Conservation (phyloP, 2,329 filamentous ascomycete genomes). For the Penicillium expansum region DNA sequence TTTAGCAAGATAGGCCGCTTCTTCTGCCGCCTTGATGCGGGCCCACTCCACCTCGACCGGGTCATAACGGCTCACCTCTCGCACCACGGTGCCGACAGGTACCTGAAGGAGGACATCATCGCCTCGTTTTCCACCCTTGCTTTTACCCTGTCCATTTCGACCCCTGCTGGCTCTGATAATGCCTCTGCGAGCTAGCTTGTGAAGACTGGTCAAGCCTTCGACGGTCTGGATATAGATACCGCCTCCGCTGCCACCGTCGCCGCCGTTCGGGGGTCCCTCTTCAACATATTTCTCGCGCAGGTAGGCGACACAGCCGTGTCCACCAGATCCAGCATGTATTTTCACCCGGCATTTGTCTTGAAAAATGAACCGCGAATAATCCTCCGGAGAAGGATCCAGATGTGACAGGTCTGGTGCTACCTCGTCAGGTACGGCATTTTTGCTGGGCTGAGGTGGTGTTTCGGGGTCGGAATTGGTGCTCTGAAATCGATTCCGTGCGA, state of each 20-base stretch:
- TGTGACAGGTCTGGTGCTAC: slow-evolving; percentile 46
- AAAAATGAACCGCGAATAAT: slow-evolving; percentile 80
- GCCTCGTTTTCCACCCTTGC: slow-evolving; percentile 67
- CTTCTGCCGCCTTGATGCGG: slow-evolving; percentile 15
- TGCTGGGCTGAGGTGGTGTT: slow-evolving; percentile 4
- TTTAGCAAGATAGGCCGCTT: slow-evolving; percentile 56
- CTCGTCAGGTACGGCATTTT: slow-evolving; percentile 15
- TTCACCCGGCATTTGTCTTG: slow-evolving; percentile 79
- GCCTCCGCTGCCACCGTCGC: slow-evolving; percentile 87
- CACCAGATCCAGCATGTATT: slow-evolving; percentile 75
- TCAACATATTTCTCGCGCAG: slow-evolving; percentile 84
- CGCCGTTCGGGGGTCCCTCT: slow-evolving; percentile 89
- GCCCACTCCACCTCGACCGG: slow-evolving; percentile 67
- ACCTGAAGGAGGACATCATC: slow-evolving; percentile 86
- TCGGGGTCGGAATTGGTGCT: slow-evolving; percentile 17
- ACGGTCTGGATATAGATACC: slow-evolving; percentile 94
- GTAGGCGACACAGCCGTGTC: slow-evolving; percentile 92
- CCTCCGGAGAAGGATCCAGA: slow-evolving; percentile 77
- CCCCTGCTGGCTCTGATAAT: slow-evolving; percentile 52
- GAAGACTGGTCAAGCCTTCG: slow-evolving; percentile 83
- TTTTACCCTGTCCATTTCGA: slow-evolving; percentile 49
- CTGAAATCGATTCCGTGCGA: slow-evolving; percentile 20
- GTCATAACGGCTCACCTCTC: slow-evolving; percentile 76
- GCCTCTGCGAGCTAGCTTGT: slow-evolving; percentile 79
- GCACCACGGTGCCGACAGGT: slow-evolving; percentile 85